Conservation (phyloP, 2,329 filamentous ascomycete species). For the Fusarium napiforme region DNA sequence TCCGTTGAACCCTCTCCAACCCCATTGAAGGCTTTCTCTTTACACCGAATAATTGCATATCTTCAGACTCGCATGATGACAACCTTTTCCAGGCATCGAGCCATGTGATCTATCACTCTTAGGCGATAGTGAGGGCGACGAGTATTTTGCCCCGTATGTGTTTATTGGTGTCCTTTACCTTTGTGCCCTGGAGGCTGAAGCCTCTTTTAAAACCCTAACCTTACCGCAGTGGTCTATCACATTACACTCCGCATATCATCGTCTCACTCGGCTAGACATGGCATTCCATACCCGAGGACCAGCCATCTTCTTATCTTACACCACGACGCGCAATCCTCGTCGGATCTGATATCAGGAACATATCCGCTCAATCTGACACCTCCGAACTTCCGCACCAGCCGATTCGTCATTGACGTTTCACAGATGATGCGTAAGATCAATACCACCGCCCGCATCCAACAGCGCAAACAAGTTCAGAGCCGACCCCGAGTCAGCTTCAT, state of each 20-base stretch:
- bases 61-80: no score
- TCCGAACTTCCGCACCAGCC: constrained; percentile 21
- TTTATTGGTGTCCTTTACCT: no score
- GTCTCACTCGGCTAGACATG: constrained; percentile 15
- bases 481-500: constrained; percentile 56
- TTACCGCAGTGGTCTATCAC: background rate
- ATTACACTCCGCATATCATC: background rate
- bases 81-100: background rate
- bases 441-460: constrained; percentile 62
- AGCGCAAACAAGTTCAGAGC: constrained; percentile 63
- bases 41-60: no score
- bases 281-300: background rate
- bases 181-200: no score
- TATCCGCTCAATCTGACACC: background rate
- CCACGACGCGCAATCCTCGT: background rate
- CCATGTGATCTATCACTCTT: constrained; percentile 1
- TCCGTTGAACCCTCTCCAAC: no score
- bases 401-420: constrained; percentile 19
- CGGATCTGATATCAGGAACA: constrained; percentile 2
- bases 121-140: no score
- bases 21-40: no score
- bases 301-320: background rate
- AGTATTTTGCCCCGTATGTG: no score
- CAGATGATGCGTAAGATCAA: constrained; percentile 59
- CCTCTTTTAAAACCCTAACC: no score